Evolutionary conservation across 768 basidiomycete species (phyloP), one percentile per base, ranked within the genome.

Genomic region (Trametes sanguinea): DNA sequence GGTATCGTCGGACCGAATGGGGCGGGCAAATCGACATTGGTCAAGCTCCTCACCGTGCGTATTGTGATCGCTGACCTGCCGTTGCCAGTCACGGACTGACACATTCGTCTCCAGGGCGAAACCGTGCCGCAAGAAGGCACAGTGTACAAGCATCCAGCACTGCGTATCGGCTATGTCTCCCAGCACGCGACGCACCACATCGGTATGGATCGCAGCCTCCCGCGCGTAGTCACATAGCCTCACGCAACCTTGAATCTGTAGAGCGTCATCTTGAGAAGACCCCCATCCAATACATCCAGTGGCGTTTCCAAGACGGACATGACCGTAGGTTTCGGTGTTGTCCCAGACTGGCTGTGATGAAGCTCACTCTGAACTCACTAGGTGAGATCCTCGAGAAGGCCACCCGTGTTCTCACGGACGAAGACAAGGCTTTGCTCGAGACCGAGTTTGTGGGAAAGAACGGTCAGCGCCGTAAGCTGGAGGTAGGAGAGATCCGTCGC

Each of bases 101-200:
- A 6, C 40, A 32, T 13, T 30, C 39, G 22, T 42, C 11, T 44
- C 61, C 69, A 92, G 90, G 95, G 95, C 66, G 95, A 98, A 76
- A 91, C 92, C 16, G 79, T 84, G 51, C 94, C 96, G 46, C 95
- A 98, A 75, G 86, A 91, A 73, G 95, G 95, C 35, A 83, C 85
- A 7, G 94, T 95, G 47, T 92, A 94, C 78, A 97, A 97, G 71
- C 95, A 98, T 72, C 95, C 95, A 35, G 82, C 93, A 39, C 78
- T 98, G 42, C 91, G 95, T 63, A 92, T 98, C 56, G 95, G 94
- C 54, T 98, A 98, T 75, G 94, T 98, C 65, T 95, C 96, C 4
- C 95, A 98, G 71, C 95, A 98, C 75, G 95, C 95, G 40, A 98
- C 96, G 57, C 96, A 97, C 78, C 95, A 98, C 73, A 90, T 96